phyloP scores from a whole-genome alignment of 164 flowering plant genomes.

The Vitis riparia region DNA sequence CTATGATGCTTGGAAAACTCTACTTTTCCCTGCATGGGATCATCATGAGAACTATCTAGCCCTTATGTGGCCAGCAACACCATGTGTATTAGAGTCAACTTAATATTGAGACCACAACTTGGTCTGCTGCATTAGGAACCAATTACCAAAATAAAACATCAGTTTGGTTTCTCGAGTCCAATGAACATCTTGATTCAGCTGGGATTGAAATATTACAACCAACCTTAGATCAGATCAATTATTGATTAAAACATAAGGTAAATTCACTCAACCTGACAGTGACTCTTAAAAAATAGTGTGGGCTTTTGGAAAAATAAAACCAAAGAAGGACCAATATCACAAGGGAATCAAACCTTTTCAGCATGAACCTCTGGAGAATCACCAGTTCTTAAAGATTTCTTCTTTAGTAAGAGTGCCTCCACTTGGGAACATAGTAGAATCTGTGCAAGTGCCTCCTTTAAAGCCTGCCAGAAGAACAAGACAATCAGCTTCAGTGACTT shows the following conservation, averaged over 20 bases:
- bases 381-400: constrained; percentile 40
- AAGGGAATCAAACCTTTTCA: constrained; percentile 37
- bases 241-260: background rate
- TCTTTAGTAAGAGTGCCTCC: constrained; percentile 46
- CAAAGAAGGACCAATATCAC: background rate
- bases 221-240: background rate
- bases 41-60: too few species aligned
- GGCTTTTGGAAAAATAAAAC: background rate
- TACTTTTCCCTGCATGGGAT: too few species aligned
- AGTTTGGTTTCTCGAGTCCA: background rate
- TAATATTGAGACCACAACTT: too few species aligned
- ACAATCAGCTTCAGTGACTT: background rate
- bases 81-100: too few species aligned
- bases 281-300: background rate
- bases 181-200: background rate
- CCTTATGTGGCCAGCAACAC: too few species aligned
- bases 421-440: constrained; percentile 38
- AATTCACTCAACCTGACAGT: background rate
- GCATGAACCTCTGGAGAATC: constrained; percentile 44
- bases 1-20: too few species aligned
- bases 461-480: constrained; percentile 28
- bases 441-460: constrained; percentile 34
- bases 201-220: background rate
- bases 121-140: too few species aligned
- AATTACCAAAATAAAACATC: background rate